These are phyloP conservation scores for Incumbomyces delicatus DNA, from an alignment of 2,329 filamentous ascomycete species.

Conservation along the genomic window DNA sequence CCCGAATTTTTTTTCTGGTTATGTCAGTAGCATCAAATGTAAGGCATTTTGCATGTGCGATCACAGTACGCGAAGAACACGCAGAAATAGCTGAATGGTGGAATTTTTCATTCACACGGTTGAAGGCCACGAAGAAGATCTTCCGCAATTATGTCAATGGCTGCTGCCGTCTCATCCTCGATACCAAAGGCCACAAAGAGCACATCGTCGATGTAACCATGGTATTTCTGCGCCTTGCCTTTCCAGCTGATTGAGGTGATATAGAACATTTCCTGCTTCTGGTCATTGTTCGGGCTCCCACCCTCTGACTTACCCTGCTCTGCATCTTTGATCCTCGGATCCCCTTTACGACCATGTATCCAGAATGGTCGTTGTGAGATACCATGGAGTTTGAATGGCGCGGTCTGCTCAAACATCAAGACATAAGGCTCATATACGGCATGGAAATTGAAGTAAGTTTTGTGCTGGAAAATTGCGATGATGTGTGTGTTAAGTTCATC, in stretches of 20 bases:
- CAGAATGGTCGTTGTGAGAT: slow-evolving; percentile 38
- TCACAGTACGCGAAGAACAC: too few species aligned
- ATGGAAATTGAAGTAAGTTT: slow-evolving; percentile 41
- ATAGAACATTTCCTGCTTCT: slow-evolving; percentile 47
- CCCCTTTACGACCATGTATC: slow-evolving; percentile 41
- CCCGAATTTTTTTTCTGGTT: too few species aligned
- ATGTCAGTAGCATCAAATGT: too few species aligned
- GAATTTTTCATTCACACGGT: slow-evolving; percentile 21
- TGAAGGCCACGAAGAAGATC: slow-evolving; percentile 40
- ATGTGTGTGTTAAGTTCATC: slow-evolving; percentile 45
- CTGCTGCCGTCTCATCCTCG: slow-evolving; percentile 41
- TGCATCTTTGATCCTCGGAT: neutral
- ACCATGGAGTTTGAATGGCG: slow-evolving; percentile 15
- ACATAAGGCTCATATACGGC: slow-evolving; percentile 19
- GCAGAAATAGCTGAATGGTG: too few species aligned
- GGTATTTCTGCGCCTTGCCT: slow-evolving; percentile 36
- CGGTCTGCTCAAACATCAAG: slow-evolving; percentile 14
- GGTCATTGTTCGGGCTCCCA: slow-evolving; percentile 8
- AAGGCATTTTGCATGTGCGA: too few species aligned
- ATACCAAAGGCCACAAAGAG: slow-evolving; percentile 48
- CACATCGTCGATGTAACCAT: slow-evolving; percentile 48
- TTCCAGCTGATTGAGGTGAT: slow-evolving; percentile 51
- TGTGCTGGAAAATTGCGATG: slow-evolving; percentile 47
- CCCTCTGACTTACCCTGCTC: slow-evolving; percentile 11
- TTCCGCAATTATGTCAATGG: slow-evolving; percentile 42